A percentile compares a stretch with the other conserved stretches of the same genome.
Conservation (phyloP, 495 filamentous ascomycete genomes). For the Oleoguttula mirabilis region DNA sequence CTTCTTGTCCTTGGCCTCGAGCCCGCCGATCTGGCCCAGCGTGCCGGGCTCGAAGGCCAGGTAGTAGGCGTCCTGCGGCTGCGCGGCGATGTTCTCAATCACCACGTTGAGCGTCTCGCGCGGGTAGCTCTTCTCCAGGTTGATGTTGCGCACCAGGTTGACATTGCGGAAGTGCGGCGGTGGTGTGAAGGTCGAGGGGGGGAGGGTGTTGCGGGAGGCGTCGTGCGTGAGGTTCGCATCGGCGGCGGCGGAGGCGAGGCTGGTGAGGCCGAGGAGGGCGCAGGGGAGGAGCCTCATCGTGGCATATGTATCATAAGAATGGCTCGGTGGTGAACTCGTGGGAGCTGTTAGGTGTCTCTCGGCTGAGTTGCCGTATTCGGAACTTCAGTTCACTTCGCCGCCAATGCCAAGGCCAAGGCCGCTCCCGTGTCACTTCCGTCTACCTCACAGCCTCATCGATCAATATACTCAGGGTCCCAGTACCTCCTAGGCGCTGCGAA, state of each 20-base stretch:
- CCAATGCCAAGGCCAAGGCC: no score
- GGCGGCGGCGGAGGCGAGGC: constrained; percentile 29
- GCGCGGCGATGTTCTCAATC: constrained; percentile 70
- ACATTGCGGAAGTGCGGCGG: constrained; percentile 81
- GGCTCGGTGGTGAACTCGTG: no score
- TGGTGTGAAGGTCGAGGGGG: constrained; percentile 66
- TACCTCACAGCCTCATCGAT: no score
- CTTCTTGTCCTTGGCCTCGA: constrained; percentile 90
- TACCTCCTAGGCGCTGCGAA: no score
- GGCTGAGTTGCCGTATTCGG: no score
- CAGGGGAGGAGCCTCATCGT: constrained; percentile 17
- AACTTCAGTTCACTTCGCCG: no score
- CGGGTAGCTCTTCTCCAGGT: constrained; percentile 81
- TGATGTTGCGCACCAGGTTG: constrained; percentile 80
- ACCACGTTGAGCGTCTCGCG: constrained; percentile 86
- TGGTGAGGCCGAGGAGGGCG: constrained; percentile 19
- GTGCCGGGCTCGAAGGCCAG: constrained; percentile 66
- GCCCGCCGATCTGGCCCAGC: constrained; percentile 61
- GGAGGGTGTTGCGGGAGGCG: constrained; percentile 44
- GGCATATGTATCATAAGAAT: no score
- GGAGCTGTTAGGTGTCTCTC: no score
- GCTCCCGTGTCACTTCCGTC: no score
- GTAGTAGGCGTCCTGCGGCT: constrained; percentile 78
- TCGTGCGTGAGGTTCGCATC: constrained; percentile 32
- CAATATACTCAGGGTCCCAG: no score